phyloP scores from a whole-genome alignment of 2,329 filamentous ascomycete species.

The Scedosporium boydii region DNA sequence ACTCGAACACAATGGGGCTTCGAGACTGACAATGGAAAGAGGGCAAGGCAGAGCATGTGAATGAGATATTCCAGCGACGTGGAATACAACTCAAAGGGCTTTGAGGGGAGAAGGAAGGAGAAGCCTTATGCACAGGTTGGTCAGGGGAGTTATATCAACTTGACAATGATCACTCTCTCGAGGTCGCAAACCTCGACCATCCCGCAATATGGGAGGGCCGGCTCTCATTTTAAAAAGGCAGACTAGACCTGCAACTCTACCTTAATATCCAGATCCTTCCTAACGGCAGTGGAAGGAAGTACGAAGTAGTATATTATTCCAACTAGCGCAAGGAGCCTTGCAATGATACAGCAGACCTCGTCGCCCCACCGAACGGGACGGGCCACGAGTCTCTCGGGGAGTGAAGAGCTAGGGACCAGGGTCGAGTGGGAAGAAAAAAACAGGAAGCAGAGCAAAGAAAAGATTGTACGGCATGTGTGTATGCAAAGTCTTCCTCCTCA shows the following conservation, averaged over 20 bases:
- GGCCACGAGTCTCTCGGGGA: not conserved
- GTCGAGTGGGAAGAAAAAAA: not conserved
- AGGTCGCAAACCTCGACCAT: not conserved
- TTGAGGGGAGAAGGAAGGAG: not conserved
- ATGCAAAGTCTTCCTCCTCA: not conserved
- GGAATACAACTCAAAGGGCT: no score
- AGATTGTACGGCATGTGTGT: not conserved
- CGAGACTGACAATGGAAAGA: no score
- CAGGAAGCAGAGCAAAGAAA: not conserved
- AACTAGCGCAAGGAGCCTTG: no score
- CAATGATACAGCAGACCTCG: not conserved
- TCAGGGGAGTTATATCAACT: no score
- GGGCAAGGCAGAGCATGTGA: no score
- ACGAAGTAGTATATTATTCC: not conserved
- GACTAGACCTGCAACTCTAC: not conserved
- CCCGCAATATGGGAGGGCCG: not conserved
- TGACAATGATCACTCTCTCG: not conserved
- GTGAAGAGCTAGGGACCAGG: not conserved
- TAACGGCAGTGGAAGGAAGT: not conserved
- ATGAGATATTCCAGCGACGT: no score
- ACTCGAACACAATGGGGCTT: no score
- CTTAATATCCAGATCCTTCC: not conserved
- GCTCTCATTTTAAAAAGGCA: not conserved
- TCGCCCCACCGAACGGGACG: not conserved
- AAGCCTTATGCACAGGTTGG: not conserved